A percentile compares a stretch with the other conserved stretches of the same genome.
Conservation (phyloP, 768 basidiomycete genomes). For the Amanita thiersii region DNA sequence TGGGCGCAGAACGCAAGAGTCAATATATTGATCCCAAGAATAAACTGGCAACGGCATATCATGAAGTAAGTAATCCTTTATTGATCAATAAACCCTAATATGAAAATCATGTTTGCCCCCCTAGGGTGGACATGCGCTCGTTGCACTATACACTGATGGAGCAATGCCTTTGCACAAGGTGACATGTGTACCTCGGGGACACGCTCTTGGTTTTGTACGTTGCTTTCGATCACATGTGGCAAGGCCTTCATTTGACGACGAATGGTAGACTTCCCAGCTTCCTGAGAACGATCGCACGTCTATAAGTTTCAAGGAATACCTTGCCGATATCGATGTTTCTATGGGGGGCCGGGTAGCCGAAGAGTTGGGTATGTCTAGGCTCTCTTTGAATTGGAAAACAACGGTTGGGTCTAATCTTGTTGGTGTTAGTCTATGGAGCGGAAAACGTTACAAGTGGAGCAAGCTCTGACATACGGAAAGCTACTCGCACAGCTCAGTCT, state of each 20-base stretch:
- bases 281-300: slow-evolving; percentile 75
- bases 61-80: slow-evolving; percentile 56
- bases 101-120: slow-evolving; percentile 9
- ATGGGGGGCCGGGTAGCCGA: slow-evolving; percentile 97
- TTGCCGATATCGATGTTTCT: slow-evolving; percentile 80
- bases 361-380: slow-evolving; percentile 61
- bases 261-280: slow-evolving; percentile 57
- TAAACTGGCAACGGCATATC: slow-evolving; percentile 90
- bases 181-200: slow-evolving; percentile 93
- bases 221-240: slow-evolving; percentile 7
- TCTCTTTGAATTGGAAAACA: slow-evolving; percentile 8
- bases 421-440: slow-evolving; percentile 65
- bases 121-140: slow-evolving; percentile 89
- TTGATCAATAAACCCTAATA: slow-evolving; percentile 1
- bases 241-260: neutral
- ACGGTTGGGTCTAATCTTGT: slow-evolving; percentile 12
- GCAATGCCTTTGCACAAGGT: slow-evolving; percentile 98
- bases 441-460: slow-evolving; percentile 91
- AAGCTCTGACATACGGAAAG: slow-evolving; percentile 76
- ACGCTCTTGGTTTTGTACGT: slow-evolving; percentile 82
- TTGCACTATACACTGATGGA: slow-evolving; percentile 89
- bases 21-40: slow-evolving; percentile 82
- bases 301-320: slow-evolving; percentile 63
- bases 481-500: slow-evolving; percentile 68
- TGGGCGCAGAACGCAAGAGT: slow-evolving; percentile 94